Percentiles rank a stretch among this genome's conserved stretches.
Evolutionary conservation across 345 rosid species (phyloP).

Genomic region (Durio zibethinus): DNA sequence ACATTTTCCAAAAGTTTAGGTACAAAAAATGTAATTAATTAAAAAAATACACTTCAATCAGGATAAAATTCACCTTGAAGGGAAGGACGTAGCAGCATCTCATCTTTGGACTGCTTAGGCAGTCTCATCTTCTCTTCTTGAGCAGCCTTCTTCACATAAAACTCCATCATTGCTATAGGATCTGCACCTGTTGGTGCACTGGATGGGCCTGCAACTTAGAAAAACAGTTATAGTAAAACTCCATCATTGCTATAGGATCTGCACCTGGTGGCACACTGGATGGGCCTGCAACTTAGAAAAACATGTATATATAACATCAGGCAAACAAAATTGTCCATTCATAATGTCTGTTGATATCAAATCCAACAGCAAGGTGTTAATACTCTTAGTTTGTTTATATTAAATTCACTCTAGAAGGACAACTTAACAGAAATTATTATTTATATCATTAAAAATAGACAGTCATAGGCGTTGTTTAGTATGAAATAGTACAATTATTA

Average conservation of each 20-base stretch:
- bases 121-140: constrained; percentile 87
- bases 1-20: too few relatives aligned
- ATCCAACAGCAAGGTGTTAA: neutral
- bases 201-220: constrained; percentile 37
- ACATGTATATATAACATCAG: neutral
- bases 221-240: too few relatives aligned
- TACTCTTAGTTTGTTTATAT: neutral
- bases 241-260: constrained; percentile 98
- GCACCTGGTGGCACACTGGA: constrained; percentile 40
- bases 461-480: neutral
- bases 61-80: constrained; percentile 56
- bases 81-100: constrained; percentile 95
- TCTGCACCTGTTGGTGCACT: constrained; percentile 49
- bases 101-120: constrained; percentile 96
- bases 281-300: constrained; percentile 27
- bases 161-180: constrained; percentile 98
- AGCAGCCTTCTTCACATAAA: constrained; percentile 96
- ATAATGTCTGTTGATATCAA: neutral
- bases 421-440: neutral
- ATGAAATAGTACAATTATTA: neutral
- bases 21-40: too few relatives aligned
- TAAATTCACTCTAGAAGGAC: neutral
- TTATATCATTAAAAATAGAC: neutral
- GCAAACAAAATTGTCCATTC: neutral
- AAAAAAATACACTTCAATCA: neutral